These are phyloP conservation scores for Tulasnella sp. DNA, from an alignment of 768 basidiomycete species.

Conservation along the genomic window DNA sequence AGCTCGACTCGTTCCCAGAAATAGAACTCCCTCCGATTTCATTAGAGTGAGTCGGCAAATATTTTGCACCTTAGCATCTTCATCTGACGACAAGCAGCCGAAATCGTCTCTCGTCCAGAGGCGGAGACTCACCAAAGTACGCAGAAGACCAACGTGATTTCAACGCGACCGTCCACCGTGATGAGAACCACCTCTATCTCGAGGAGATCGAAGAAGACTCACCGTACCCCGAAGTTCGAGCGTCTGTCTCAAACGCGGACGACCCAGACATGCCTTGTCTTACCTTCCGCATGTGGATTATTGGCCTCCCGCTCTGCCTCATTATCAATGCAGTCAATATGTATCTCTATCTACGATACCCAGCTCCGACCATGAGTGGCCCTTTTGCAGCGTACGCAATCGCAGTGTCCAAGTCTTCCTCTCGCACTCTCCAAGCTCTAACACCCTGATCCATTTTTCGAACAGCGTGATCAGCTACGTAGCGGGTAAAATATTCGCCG, in stretches of 20 bases:
- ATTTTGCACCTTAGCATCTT: not conserved
- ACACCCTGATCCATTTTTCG: not conserved
- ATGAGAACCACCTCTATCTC: slow-evolving; percentile 3
- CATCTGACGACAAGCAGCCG: no score
- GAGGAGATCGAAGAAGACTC: slow-evolving; percentile 60
- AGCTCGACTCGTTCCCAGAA: not conserved
- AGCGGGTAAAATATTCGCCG: slow-evolving; percentile 76
- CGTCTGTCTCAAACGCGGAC: slow-evolving; percentile 93
- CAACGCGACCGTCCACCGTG: not conserved
- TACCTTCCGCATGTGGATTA: slow-evolving; percentile 83
- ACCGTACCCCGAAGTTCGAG: slow-evolving; percentile 93
- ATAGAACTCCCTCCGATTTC: not conserved
- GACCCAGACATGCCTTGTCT: slow-evolving; percentile 97
- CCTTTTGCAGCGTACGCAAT: slow-evolving; percentile 50
- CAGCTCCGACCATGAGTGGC: slow-evolving; percentile 74
- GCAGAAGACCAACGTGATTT: not conserved
- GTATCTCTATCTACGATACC: slow-evolving; percentile 90
- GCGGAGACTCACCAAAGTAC: not conserved
- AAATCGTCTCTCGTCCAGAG: no score
- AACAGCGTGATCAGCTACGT: slow-evolving; percentile 57
- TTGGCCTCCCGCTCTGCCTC: slow-evolving; percentile 51
- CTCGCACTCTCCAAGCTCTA: slow-evolving; percentile 23
- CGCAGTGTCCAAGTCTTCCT: not conserved
- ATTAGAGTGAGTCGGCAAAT: not conserved
- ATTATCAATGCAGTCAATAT: slow-evolving; percentile 63